Base-by-base conservation (phyloP, 768 basidiomycete species). In the Sutorius australiensis region DNA sequence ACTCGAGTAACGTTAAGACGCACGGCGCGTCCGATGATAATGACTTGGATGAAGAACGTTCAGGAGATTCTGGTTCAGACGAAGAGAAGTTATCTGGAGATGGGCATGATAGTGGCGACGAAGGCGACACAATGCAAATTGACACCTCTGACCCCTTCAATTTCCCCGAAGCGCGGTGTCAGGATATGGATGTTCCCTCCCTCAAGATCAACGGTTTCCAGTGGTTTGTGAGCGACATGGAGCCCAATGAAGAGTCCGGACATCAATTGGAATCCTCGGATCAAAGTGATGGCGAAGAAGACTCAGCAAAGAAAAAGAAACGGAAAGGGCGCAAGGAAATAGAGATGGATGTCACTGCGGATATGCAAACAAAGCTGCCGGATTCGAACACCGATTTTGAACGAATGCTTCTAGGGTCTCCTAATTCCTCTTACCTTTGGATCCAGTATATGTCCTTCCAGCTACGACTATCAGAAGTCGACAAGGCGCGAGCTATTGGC, bases 381-480 rank as follows among this genome's bases (percentile, higher is more conserved):
- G 90, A 92, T 66, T 97, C 97, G 2, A 91, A 87, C 55, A 82
- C 88, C 31, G 95, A 99, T 68, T 99, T 98, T 61, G 97, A 99
- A 70, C 83, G 97, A 12, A 73, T 91, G 33, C 80, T 99, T 42
- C 78, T 98, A 36, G 91, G 92, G 28, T 94, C 95, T 0, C 95
- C 97, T 2, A 93, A 97, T 67, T 98, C 95, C 7, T 98, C 97
- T 0, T 97, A 89, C 72, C 79, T 98, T 32, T 99, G 97, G 97
- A 86, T 99, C 53, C 95, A 98, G 69, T 99, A 94, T 70, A 98
- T 99, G 93, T 95, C 97, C 9, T 95, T 98, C 82, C 92, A 95
- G 63, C 77, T 98, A 11, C 93, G 93, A 60, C 80, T 99, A n/a
- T 92, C 95, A 30, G 95, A 99, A 72, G 76, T 97, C 50, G 95